phyloP scores from a whole-genome alignment of 2,329 filamentous ascomycete species.

The Arthroderma sp. region DNA sequence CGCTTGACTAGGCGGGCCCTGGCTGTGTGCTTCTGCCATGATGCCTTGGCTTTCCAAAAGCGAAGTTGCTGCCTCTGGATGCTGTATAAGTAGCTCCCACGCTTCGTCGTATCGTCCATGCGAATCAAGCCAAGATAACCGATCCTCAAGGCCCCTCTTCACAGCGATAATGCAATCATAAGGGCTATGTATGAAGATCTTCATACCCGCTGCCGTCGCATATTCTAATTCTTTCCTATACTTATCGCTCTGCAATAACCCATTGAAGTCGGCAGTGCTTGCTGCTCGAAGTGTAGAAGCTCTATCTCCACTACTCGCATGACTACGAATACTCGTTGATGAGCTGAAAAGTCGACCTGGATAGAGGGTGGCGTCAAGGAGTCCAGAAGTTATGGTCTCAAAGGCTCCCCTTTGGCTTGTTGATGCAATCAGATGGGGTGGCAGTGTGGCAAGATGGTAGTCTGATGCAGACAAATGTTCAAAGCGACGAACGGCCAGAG shows the following conservation, averaged over 20 bases:
- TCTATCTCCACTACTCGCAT: constrained; percentile 43
- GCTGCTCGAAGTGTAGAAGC: constrained; percentile 37
- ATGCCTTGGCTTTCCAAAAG: constrained; percentile 13
- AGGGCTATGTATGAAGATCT: constrained; percentile 91
- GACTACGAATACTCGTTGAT: constrained; percentile 58
- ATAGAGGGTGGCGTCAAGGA: constrained; percentile 86
- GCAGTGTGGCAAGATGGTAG: constrained; percentile 78
- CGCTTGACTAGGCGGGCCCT: constrained; percentile 17
- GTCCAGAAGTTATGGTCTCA: constrained; percentile 57
- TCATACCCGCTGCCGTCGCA: constrained; percentile 45
- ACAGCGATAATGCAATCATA: constrained; percentile 93
- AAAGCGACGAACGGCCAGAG: constrained; percentile 70
- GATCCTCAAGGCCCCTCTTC: constrained; percentile 73
- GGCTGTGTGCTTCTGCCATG: constrained; percentile 23
- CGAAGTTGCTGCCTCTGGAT: constrained; percentile 54
- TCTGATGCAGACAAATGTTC: constrained; percentile 77
- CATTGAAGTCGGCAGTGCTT: constrained; percentile 43
- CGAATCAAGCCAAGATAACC: constrained; percentile 72
- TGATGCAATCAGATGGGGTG: constrained; percentile 56
- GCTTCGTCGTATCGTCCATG: constrained; percentile 69
- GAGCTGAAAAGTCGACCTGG: constrained; percentile 79
- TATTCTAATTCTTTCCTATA: constrained; percentile 32
- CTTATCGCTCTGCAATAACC: constrained; percentile 29
- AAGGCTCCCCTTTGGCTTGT: constrained; percentile 58
- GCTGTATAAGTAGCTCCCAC: constrained; percentile 78